Conservation (phyloP, 495 filamentous ascomycete genomes). For the Articulospora tetracladia region DNA sequence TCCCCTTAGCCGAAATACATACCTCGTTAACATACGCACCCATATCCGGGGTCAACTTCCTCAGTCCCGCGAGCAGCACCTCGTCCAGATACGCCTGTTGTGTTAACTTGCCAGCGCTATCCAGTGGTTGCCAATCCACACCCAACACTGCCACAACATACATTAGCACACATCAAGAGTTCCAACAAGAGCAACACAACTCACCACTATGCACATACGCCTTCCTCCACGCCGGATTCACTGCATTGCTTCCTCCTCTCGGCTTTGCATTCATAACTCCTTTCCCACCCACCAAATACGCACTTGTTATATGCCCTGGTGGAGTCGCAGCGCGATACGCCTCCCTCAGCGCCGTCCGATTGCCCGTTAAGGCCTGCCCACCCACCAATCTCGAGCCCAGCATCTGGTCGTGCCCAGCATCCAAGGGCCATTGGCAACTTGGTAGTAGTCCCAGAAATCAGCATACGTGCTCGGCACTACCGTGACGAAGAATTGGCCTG, state of each 20-base stretch:
- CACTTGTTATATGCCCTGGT: constrained; percentile 28
- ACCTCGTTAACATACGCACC: constrained; percentile 33
- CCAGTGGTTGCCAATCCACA: constrained; percentile 10
- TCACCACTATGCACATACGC: constrained; percentile 33
- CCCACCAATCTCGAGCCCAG: constrained; percentile 39
- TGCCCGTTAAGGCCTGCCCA: constrained; percentile 25
- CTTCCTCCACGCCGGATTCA: constrained; percentile 42
- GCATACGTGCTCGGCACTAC: constrained; percentile 37
- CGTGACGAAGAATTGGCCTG: constrained; percentile 22
- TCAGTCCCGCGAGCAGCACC: constrained; percentile 7
- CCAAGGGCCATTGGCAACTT: constrained; percentile 28
- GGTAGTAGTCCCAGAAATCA: constrained; percentile 44
- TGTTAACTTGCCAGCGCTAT: neutral
- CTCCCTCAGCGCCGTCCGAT: constrained; percentile 23
- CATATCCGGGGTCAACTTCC: constrained; percentile 17
- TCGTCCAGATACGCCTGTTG: neutral
- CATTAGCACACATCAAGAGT: neutral
- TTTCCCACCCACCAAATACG: constrained; percentile 39
- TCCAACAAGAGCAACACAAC: neutral
- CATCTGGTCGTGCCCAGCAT: constrained; percentile 36
- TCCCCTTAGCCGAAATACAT: constrained; percentile 14
- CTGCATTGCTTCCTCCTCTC: constrained; percentile 26
- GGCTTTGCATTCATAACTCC: constrained; percentile 29
- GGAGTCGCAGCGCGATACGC: constrained; percentile 21
- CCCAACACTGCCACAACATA: neutral